Percentiles rank a stretch among this genome's conserved stretches.
Conservation (phyloP, 257 asterid genomes). For the Nicotiana tomentosiformis region DNA sequence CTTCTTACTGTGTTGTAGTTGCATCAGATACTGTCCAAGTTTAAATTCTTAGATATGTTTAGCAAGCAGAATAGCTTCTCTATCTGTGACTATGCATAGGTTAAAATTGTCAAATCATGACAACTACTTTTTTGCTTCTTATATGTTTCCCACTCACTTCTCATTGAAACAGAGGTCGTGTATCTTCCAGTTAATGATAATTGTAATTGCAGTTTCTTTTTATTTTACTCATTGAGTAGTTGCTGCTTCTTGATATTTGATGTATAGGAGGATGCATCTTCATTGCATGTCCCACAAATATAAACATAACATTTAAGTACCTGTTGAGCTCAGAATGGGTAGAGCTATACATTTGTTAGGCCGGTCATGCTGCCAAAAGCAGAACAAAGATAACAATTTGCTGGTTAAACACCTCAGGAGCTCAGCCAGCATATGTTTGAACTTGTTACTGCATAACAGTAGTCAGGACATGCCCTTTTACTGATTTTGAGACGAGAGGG, state of each 20-base stretch:
- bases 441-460: neutral
- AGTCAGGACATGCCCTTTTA: neutral
- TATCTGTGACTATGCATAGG: neutral
- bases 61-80: neutral
- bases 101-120: neutral
- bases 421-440: neutral
- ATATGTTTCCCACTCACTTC: neutral
- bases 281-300: neutral
- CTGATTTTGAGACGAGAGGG: neutral
- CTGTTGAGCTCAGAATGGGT: neutral
- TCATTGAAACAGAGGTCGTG: neutral
- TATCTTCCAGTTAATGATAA: neutral
- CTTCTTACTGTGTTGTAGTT: neutral
- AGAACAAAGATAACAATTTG: neutral
- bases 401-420: neutral
- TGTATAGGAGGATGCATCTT: neutral
- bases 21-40: neutral
- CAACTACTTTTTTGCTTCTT: neutral
- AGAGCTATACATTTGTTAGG: neutral
- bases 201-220: neutral
- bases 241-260: neutral
- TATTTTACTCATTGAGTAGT: neutral
- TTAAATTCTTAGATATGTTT: neutral
- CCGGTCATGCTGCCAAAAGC: neutral
- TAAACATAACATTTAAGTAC: neutral